Evolutionary conservation across 2,329 filamentous ascomycete species (phyloP).

Genomic region (Aspergillus niger): DNA sequence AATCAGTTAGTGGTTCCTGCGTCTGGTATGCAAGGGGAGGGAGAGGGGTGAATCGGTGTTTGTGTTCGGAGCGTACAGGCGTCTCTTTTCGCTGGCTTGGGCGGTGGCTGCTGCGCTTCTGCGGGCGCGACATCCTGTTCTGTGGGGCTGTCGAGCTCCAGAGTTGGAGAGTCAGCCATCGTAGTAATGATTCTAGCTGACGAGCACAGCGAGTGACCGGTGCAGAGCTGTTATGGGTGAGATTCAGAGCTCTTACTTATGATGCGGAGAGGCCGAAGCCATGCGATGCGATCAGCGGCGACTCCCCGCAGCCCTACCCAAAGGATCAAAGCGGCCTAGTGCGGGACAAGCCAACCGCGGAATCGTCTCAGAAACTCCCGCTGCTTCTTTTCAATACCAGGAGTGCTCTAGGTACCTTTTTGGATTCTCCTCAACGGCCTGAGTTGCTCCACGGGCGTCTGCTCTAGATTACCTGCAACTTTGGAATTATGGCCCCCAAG

Average conservation of each 20-base stretch:
- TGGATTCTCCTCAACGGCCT: not conserved
- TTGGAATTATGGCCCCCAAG: constrained; percentile 42
- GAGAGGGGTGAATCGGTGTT: not conserved
- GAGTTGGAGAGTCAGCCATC: not conserved
- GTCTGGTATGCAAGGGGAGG: not conserved
- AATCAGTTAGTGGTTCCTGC: not conserved
- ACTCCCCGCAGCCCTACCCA: constrained; percentile 15
- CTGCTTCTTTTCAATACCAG: not conserved
- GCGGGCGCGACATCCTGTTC: constrained; percentile 3
- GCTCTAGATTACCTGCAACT: constrained; percentile 1
- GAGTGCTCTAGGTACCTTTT: not conserved
- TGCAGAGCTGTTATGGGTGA: not conserved
- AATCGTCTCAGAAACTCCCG: not conserved
- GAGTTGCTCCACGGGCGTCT: constrained; percentile 28
- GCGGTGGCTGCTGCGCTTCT: constrained; percentile 5
- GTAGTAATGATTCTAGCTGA: not conserved
- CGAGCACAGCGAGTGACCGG: not conserved
- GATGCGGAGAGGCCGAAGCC: constrained; percentile 12
- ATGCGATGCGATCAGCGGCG: constrained; percentile 4
- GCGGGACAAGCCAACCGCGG: constrained; percentile 30
- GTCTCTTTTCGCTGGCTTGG: constrained; percentile 36
- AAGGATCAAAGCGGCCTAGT: constrained; percentile 29
- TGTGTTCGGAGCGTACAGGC: constrained; percentile 33
- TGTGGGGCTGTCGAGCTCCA: constrained; percentile 14
- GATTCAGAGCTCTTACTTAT: not conserved